phyloP scores from a whole-genome alignment of 176 grass and related monocot genomes.

The Juncus effusus region DNA sequence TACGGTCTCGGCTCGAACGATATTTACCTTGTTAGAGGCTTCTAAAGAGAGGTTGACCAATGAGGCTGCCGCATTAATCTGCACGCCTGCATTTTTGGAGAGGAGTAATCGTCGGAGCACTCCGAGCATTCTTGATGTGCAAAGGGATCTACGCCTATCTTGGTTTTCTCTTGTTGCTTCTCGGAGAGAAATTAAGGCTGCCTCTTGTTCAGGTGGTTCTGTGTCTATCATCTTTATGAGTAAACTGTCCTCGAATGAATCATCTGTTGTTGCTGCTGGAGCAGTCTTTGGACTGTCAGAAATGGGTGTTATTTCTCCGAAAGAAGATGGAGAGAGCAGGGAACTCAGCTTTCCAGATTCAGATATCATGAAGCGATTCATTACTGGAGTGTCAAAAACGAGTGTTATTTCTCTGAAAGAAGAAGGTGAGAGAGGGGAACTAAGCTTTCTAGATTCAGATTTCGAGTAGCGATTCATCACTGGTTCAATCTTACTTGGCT shows the following conservation, averaged over 20 bases:
- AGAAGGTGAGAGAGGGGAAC: conserved; percentile 33
- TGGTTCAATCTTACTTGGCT: too few species aligned
- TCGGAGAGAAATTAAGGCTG: conserved; percentile 35
- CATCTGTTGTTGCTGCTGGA: background rate
- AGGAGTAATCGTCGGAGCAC: conserved; percentile 55
- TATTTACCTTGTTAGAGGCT: conserved; percentile 53
- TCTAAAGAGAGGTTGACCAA: conserved; percentile 81
- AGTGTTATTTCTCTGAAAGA: conserved; percentile 32
- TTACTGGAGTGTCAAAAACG: background rate
- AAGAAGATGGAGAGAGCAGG: conserved; percentile 34
- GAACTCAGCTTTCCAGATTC: conserved; percentile 15
- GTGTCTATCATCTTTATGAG: conserved; percentile 46
- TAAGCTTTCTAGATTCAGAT: conserved; percentile 20
- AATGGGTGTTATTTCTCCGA: conserved; percentile 24
- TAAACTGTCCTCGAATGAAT: conserved; percentile 55
- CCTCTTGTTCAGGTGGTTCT: conserved; percentile 35
- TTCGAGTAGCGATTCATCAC: background rate
- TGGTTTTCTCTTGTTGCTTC: conserved; percentile 65
- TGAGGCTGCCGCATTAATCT: conserved; percentile 43
- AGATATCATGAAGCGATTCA: background rate
- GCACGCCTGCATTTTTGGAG: conserved; percentile 35
- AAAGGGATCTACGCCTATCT: conserved; percentile 44
- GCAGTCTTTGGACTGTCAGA: conserved; percentile 12
- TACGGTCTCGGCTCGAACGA: conserved; percentile 59
- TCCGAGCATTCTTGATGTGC: conserved; percentile 56